Conservation (phyloP, 2,329 filamentous ascomycete species). For the Dactylonectria macrodidyma region DNA sequence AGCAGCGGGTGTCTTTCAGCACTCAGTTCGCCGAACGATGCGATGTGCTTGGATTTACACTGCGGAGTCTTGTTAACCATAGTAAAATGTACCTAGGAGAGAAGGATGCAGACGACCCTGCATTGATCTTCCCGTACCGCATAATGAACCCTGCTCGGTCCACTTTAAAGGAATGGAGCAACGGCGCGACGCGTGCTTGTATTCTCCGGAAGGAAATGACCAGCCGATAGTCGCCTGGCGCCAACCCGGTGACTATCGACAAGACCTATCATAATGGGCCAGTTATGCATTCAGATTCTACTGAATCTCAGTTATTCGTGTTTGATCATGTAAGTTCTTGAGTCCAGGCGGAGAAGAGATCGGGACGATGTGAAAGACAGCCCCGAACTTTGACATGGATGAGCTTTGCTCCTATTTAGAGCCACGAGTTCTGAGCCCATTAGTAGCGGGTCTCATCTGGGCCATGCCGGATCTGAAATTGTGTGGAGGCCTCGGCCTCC, state of each 20-base stretch:
- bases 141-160: neutral
- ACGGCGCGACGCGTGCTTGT: neutral
- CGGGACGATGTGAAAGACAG: no score
- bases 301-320: neutral
- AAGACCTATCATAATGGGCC: no score
- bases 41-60: neutral
- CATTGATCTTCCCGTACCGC: neutral
- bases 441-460: neutral
- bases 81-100: neutral
- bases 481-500: neutral
- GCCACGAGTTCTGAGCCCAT: neutral
- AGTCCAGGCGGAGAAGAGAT: neutral
- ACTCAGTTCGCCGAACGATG: neutral
- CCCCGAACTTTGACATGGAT: neutral
- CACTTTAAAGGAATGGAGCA: neutral
- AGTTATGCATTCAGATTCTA: neutral
- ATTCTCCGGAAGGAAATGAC: neutral
- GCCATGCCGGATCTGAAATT: neutral
- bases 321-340: neutral
- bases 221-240: neutral
- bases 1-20: neutral
- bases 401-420: neutral
- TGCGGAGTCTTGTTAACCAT: neutral
- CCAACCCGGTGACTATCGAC: no score
- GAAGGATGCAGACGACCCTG: neutral